These are phyloP conservation scores for Pseudocercospora cruenta DNA, from an alignment of 2,329 filamentous ascomycete genomes.

Conservation along the genomic window DNA sequence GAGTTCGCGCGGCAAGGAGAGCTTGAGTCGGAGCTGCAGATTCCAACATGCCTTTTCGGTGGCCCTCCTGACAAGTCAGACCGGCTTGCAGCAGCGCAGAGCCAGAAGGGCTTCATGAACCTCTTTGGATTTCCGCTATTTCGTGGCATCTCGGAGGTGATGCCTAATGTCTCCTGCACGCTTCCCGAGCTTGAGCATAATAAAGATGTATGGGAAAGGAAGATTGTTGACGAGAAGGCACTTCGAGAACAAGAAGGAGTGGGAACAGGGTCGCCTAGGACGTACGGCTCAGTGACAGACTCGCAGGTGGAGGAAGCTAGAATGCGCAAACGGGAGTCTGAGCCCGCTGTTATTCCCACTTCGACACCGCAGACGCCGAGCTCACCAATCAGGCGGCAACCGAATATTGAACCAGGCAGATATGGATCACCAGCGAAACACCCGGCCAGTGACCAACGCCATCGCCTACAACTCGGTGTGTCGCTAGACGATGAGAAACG, in stretches of 20 bases:
- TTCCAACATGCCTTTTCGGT: constrained; percentile 82
- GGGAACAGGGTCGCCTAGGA: constrained; percentile 29
- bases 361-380: constrained; percentile 28
- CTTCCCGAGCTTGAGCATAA: constrained; percentile 81
- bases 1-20: constrained; percentile 91
- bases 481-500: constrained; percentile 29
- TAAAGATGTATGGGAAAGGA: constrained; percentile 71
- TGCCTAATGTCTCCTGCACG: constrained; percentile 82
- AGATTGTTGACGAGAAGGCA: constrained; percentile 67
- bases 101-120: constrained; percentile 95
- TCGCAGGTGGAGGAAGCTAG: constrained; percentile 38
- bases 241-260: constrained; percentile 38
- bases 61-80: constrained; percentile 81
- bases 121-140: constrained; percentile 93
- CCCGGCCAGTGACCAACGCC: constrained; percentile 32
- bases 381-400: constrained; percentile 27
- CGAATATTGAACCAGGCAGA: constrained; percentile 18
- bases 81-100: constrained; percentile 76
- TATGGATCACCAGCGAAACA: constrained; percentile 24
- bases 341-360: constrained; percentile 31
- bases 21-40: constrained; percentile 87
- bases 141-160: constrained; percentile 79
- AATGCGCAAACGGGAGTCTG: constrained; percentile 34
- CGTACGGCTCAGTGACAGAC: constrained; percentile 36
- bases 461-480: constrained; percentile 29